phyloP scores from a whole-genome alignment of 257 asterid species.

The Phtheirospermum japonicum region DNA sequence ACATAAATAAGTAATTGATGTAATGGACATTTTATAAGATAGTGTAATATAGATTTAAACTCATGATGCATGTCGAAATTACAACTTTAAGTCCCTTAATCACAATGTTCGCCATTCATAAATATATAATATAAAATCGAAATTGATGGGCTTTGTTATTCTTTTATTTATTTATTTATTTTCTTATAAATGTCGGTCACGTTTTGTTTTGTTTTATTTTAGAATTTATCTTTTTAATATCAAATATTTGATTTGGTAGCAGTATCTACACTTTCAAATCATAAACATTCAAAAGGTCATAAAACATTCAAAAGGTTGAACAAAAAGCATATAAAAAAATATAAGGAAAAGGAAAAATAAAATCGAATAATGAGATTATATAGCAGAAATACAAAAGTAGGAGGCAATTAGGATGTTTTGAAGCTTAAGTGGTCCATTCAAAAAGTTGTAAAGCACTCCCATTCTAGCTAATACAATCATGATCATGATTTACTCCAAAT shows the following conservation, averaged over 20 bases:
- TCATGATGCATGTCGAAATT: conserved; percentile 32
- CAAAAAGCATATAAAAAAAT: neutral
- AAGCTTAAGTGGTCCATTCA: conserved; percentile 39
- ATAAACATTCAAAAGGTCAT: no score
- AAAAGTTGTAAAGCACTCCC: conserved; percentile 35
- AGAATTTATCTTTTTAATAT: no score
- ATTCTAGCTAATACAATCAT: conserved; percentile 46
- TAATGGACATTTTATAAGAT: conserved; percentile 7
- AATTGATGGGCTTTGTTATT: no score
- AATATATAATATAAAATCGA: no score
- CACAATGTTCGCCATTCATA: conserved; percentile 27
- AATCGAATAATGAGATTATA: neutral
- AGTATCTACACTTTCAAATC: no score
- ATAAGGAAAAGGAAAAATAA: neutral
- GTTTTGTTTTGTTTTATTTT: no score
- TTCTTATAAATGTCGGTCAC: no score
- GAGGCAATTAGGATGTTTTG: conserved; percentile 20
- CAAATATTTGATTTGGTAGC: no score
- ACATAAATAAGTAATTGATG: neutral
- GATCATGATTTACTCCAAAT: conserved; percentile 38
- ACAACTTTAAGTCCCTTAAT: conserved; percentile 19
- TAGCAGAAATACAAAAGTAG: neutral
- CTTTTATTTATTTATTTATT: no score
- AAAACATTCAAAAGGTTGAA: no score
- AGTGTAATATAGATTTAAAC: conserved; percentile 24